Percentiles rank a stretch among this genome's conserved stretches.
Conservation (phyloP, 352 stramenopile genomes). For the Pythium utonaiense region DNA sequence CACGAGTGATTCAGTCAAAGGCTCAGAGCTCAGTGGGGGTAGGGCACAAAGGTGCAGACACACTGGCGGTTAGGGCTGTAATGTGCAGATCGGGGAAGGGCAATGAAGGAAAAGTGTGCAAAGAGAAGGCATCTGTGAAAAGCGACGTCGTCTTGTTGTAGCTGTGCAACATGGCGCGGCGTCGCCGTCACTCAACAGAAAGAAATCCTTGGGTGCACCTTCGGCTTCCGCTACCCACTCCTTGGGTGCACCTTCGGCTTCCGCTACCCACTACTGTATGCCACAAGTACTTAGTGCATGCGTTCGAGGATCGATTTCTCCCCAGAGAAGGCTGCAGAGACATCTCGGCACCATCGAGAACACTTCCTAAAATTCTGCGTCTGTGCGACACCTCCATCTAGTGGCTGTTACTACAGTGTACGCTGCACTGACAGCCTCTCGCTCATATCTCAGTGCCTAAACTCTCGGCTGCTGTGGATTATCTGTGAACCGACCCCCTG, state of each 20-base stretch:
- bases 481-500: conserved; percentile 5
- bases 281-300: no score
- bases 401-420: not conserved
- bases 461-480: not conserved
- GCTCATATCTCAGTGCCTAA: not conserved
- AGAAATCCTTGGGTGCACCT: not conserved
- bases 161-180: conserved; percentile 19
- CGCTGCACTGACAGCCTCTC: not conserved
- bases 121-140: conserved; percentile 13
- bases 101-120: conserved; percentile 17
- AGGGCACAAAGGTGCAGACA: conserved; percentile 12
- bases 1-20: conserved; percentile 22
- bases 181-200: not conserved
- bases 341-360: no score
- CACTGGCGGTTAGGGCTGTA: conserved; percentile 21
- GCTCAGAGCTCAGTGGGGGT: conserved; percentile 6
- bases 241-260: no score
- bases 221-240: no score
- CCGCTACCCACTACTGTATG: no score
- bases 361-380: not conserved
- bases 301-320: no score
- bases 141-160: conserved; percentile 19
- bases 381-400: not conserved
- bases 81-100: conserved; percentile 21
- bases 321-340: no score